A percentile compares a stretch with the other conserved stretches of the same genome.
Evolutionary conservation across 306 rosid genomes (phyloP).

Genomic region (Prunus mume): DNA sequence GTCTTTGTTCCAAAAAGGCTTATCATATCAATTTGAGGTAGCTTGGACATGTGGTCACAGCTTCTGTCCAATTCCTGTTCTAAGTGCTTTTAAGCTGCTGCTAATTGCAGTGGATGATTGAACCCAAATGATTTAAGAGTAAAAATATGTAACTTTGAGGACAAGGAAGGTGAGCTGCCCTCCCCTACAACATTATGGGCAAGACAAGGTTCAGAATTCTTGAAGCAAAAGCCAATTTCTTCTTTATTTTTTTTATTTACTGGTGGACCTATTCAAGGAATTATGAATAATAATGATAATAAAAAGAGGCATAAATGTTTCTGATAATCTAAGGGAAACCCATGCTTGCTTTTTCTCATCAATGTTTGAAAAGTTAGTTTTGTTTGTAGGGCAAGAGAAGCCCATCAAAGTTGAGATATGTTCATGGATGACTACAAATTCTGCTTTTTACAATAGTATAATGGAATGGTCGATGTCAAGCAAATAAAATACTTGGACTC

Average conservation of each 20-base stretch:
- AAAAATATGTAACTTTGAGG: not conserved
- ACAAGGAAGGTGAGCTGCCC: constrained; percentile 4
- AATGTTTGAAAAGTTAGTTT: not conserved
- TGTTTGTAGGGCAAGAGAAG: constrained; percentile 5
- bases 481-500: too few species aligned
- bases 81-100: too few species aligned
- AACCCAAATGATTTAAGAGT: not conserved
- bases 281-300: constrained; percentile 29
- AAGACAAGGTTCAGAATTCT: constrained; percentile 3
- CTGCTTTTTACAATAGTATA: too few species aligned
- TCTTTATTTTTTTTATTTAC: not conserved
- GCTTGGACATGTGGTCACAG: not conserved
- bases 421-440: not conserved
- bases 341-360: constrained; percentile 4
- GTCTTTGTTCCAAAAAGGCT: not conserved
- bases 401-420: not conserved
- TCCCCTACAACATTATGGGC: not conserved
- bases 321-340: constrained; percentile 32
- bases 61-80: not conserved
- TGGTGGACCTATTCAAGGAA: constrained; percentile 11
- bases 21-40: not conserved
- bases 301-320: constrained; percentile 13
- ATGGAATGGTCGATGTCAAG: too few species aligned
- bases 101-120: not conserved
- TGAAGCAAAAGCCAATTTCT: constrained; percentile 14